Percentiles rank a stretch among this genome's conserved stretches.
These are phyloP conservation scores for Malus orientalis DNA, from an alignment of 306 rosid species.

Conservation along the genomic window DNA sequence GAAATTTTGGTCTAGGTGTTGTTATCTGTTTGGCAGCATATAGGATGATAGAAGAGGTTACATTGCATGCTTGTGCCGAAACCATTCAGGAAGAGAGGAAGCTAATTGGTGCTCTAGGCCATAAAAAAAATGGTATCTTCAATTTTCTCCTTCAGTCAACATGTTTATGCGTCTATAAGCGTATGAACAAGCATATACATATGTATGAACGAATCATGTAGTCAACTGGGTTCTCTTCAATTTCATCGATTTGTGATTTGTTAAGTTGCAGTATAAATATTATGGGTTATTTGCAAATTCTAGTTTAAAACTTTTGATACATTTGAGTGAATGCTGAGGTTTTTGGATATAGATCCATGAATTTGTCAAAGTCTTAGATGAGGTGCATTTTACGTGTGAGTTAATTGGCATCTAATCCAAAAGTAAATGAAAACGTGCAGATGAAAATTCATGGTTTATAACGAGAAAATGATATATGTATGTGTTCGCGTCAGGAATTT, in stretches of 20 bases:
- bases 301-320: neutral
- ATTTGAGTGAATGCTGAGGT: neutral
- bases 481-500: too few species aligned
- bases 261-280: too few species aligned
- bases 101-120: too few species aligned
- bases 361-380: neutral
- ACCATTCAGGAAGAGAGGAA: too few species aligned
- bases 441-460: neutral
- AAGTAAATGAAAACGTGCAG: neutral
- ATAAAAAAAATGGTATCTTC: too few species aligned
- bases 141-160: too few species aligned
- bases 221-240: neutral
- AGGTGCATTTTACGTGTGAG: neutral
- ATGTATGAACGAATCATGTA: neutral
- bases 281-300: neutral
- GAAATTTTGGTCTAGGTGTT: too few species aligned
- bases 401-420: neutral
- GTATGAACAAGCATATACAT: neutral
- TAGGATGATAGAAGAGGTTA: too few species aligned
- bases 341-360: neutral
- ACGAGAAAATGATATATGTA: neutral
- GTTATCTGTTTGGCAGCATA: too few species aligned
- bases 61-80: too few species aligned
- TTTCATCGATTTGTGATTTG: too few species aligned
- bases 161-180: too few species aligned